Conservation (phyloP, 2,329 filamentous ascomycete genomes). For the Knufia petricola region DNA sequence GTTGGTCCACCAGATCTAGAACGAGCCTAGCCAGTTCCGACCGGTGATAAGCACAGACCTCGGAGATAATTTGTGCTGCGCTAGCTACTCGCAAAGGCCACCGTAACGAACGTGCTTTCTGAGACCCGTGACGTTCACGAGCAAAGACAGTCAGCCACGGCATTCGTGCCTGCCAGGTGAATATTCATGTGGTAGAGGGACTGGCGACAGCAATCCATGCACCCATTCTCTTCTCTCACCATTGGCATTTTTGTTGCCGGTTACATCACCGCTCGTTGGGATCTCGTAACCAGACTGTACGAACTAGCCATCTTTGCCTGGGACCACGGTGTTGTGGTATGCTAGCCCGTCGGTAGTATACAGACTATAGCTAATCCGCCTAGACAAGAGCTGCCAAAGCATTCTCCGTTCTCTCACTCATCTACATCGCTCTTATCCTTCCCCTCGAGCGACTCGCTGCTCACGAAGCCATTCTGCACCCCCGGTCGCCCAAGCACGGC, state of each 20-base stretch:
- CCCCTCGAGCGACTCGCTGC: slow-evolving; percentile 76
- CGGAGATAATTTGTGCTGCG: background rate
- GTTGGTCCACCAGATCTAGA: background rate
- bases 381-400: slow-evolving; percentile 79
- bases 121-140: background rate
- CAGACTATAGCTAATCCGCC: slow-evolving; percentile 10
- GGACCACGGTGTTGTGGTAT: slow-evolving; percentile 94
- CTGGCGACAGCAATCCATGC: slow-evolving; percentile 48
- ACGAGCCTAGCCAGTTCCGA: background rate
- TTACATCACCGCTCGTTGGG: slow-evolving; percentile 98
- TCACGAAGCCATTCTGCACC: slow-evolving; percentile 75
- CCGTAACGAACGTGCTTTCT: slow-evolving; percentile 2
- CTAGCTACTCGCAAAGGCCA: background rate
- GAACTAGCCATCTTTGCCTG: slow-evolving; percentile 95
- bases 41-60: background rate
- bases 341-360: slow-evolving; percentile 31
- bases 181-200: background rate
- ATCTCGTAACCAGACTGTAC: slow-evolving; percentile 92
- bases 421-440: slow-evolving; percentile 76
- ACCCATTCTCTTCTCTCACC: slow-evolving; percentile 93
- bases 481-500: slow-evolving; percentile 63
- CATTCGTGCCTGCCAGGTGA: background rate
- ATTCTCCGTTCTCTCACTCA: slow-evolving; percentile 68
- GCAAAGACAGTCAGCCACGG: background rate
- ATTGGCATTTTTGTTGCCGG: slow-evolving; percentile 98